phyloP scores from a whole-genome alignment of 2,329 filamentous ascomycete genomes.

The Penicillium capsulatum region DNA sequence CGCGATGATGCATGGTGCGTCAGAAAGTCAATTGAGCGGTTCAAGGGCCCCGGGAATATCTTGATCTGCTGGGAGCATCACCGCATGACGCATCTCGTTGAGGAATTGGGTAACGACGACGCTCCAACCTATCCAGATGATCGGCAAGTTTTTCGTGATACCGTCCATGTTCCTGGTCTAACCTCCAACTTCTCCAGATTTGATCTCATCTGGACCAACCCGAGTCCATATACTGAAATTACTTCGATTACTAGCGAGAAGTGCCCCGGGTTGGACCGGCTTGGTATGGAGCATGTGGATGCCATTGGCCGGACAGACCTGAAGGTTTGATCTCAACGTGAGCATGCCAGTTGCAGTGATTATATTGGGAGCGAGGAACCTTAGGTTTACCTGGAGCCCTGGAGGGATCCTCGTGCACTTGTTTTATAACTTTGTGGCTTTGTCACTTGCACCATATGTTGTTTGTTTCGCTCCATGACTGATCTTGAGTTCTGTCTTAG shows the following conservation, averaged over 20 bases:
- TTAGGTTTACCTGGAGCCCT: too few relatives aligned
- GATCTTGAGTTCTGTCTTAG: too few relatives aligned
- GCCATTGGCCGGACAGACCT: not conserved
- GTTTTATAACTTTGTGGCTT: too few relatives aligned
- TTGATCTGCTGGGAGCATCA: conserved; percentile 12
- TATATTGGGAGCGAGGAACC: too few relatives aligned
- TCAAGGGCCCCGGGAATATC: conserved; percentile 7
- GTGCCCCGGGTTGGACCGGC: conserved; percentile 6
- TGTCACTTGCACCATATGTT: too few relatives aligned
- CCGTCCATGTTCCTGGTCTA: not conserved
- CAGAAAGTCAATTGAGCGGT: conserved; percentile 1
- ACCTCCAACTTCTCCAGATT: conserved; percentile 1
- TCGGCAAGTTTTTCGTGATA: conserved; percentile 1
- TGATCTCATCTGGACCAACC: conserved; percentile 10
- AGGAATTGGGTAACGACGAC: conserved; percentile 6
- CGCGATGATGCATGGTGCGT: conserved; percentile 8
- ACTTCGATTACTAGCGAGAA: conserved; percentile 5
- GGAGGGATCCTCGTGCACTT: too few relatives aligned
- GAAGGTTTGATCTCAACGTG: not conserved
- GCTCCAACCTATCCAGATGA: conserved; percentile 6
- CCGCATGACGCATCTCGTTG: conserved; percentile 6
- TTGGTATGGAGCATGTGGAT: not conserved
- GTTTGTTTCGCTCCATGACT: too few relatives aligned
- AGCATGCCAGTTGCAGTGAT: too few relatives aligned
- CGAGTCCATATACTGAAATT: conserved; percentile 6